phyloP scores from a whole-genome alignment of 208 protist genomes.

The Trypanosoma boissoni region DNA sequence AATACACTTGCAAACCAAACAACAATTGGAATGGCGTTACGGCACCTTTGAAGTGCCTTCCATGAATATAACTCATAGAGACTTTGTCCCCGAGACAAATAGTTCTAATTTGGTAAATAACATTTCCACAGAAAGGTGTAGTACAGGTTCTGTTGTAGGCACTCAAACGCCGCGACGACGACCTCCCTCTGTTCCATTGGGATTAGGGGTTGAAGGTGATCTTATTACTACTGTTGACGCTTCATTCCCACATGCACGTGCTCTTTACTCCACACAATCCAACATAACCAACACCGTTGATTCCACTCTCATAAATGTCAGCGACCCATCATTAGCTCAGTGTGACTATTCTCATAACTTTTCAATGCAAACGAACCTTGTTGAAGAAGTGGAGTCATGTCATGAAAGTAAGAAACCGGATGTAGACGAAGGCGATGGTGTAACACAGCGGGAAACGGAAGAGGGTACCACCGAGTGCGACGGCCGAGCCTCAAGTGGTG shows the following conservation, averaged over 20 bases:
- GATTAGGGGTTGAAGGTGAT: background rate
- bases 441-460: conserved; percentile 4
- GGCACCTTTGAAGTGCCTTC: background rate
- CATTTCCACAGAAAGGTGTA: background rate
- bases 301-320: conserved; percentile 10
- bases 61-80: background rate
- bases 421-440: background rate
- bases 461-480: conserved; percentile 3
- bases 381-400: background rate
- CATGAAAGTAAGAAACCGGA: background rate
- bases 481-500: background rate
- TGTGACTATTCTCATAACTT: background rate
- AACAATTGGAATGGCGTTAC: background rate
- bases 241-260: background rate
- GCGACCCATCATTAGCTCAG: conserved; percentile 17
- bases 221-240: background rate
- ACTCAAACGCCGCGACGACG: conserved; percentile 13
- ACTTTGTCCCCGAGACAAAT: background rate
- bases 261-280: background rate
- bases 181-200: conserved; percentile 11
- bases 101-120: background rate
- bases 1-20: background rate
- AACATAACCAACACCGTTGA: background rate
- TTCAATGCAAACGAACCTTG: background rate
- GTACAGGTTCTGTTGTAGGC: conserved; percentile 2